Base-by-base conservation (phyloP, 2,329 filamentous ascomycete species). In the Neonectria sp. region DNA sequence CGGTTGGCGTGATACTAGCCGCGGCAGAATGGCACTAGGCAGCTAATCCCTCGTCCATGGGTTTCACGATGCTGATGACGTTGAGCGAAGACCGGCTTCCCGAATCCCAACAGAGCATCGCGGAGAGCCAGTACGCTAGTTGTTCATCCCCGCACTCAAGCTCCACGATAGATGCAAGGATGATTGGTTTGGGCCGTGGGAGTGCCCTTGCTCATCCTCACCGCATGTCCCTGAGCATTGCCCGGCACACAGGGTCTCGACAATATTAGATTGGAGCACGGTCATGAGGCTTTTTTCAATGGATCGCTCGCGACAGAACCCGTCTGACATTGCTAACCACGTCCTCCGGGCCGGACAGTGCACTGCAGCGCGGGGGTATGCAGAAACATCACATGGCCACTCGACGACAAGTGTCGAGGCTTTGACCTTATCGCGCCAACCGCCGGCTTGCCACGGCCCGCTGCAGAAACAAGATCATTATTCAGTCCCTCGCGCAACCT, bases 81-180 rank as follows among this genome's bases (percentile, higher is more conserved):
- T 73, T 71, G 69, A 71, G 65, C 21, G 45, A 55, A 55, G 53
- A 51, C 55, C 29, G 56, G 49, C 58, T 59, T 67, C 61, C 55
- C 67, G 73, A 74, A 56, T 67, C 59, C 56, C 68, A 75, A 74
- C 69, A 71, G 60, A 74, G 62, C 56, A 70, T 64, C 56, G 55
- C 63, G 65, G 60, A 66, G 60, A 67, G 25, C 37, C 45, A 55
- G 29, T 15, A 53, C 65, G 25, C 66, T 72, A 68, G 53, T 17
- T 61, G 60, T 68, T 72, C 73, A 65, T 68, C 73, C 73, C 73
- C 73, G 71, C 73, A 74, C 63, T 72, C 71, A 67, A 60, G 52
- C 67, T 70, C 70, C 73, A 73, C 64, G 73, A 72, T 70, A 55
- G 56, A 62, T 29, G 67, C 58, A 48, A 67, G 67, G 33, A 40